Base-by-base conservation (phyloP, 495 filamentous ascomycete genomes). In the Trichoderma gamsii region DNA sequence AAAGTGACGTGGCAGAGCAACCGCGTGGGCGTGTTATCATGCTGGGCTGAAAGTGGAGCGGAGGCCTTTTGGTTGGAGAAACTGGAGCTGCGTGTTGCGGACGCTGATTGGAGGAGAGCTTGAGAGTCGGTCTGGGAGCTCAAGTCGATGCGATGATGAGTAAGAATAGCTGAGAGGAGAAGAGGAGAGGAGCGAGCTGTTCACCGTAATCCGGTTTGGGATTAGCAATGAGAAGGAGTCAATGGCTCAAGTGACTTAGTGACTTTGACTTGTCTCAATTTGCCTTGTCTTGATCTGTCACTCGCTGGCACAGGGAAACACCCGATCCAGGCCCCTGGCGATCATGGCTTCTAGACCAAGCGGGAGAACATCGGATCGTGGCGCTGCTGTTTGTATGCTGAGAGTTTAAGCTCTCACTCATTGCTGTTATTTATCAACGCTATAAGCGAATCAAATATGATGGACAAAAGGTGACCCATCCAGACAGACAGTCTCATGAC, bases 1-100 rank as follows among this genome's bases (percentile, higher is more conserved):
- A 6, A 38, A 38, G 56, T 61, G 56, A 61, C 56, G 56, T 61
- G 56, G 56, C 56, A 61, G 27, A 61, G 56, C 56, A 18, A 32
- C 23, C 56, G 4, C 35, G 8, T 38, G 21, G n/a, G 49, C 18
- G 9, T 49, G 43, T 52, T 52, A 52, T 52, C 49, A 18, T 23
- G 29, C 49, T 49, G 18, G n/a, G 8, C 2, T 23, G 49, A 52
- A 38, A 38, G 35, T n/a, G 44, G 29, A 29, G 52, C 27, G 52
- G 56, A 61, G 25, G 56, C 56, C 35, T 18, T 61, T 8, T 27
- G 21, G 23, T 61, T 61, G 56, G 56, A 61, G 56, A 61, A 25
- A 61, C 56, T 52, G 56, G 56, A 32, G 56, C 56, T 1, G 5
- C 27, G 12, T 32, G 11, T 11, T 32, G 56, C 56, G 16, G 56